Percentiles rank a stretch among this genome's conserved stretches.
phyloP scores from a whole-genome alignment of 176 grass and related monocot species.

The Aegilops speltoides region DNA sequence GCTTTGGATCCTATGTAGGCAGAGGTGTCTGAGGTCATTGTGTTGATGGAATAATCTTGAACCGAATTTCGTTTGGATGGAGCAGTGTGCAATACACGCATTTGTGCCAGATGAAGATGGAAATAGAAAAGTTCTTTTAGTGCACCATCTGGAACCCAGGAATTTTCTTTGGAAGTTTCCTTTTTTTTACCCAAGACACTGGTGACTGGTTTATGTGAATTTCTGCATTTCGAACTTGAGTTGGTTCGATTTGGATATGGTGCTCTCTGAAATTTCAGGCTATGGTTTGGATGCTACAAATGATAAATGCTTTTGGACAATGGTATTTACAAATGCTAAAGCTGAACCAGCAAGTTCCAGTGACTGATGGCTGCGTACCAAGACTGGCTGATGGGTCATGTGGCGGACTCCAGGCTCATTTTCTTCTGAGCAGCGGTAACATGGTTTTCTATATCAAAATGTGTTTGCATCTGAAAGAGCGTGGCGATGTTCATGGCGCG shows the following conservation, averaged over 20 bases:
- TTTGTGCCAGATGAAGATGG: too few relatives aligned
- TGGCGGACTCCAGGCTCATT: background rate
- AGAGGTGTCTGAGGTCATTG: background rate
- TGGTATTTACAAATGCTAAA: background rate
- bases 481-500: background rate
- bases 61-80: background rate
- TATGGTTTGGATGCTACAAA: background rate
- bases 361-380: too few relatives aligned
- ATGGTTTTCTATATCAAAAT: background rate
- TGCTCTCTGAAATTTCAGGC: too few relatives aligned
- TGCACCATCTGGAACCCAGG: background rate
- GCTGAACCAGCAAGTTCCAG: background rate
- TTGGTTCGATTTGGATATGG: background rate
- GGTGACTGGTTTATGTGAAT: background rate
- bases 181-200: background rate
- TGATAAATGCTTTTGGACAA: background rate
- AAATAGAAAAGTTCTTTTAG: background rate
- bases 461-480: background rate
- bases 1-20: conserved; percentile 11
- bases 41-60: background rate
- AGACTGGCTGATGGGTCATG: background rate
- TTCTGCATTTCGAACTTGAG: background rate
- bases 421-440: background rate
- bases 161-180: background rate
- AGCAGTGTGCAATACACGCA: background rate